These are phyloP conservation scores for Coemansia sp. DNA, from an alignment of 192 early-diverging fungal genomes.

Conservation along the genomic window DNA sequence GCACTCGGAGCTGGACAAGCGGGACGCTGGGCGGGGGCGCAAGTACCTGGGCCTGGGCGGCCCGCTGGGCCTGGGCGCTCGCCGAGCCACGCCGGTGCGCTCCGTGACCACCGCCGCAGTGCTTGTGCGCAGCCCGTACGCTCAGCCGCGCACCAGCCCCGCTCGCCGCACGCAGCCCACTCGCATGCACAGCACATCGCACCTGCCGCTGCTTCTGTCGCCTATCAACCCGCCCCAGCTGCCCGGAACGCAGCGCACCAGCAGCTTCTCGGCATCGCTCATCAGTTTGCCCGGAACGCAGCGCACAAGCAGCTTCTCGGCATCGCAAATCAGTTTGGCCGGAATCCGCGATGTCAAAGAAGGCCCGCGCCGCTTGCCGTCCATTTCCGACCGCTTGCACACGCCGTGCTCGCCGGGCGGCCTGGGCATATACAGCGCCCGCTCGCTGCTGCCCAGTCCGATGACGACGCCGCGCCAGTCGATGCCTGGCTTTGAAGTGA, in stretches of 20 bases:
- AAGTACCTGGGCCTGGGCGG: constrained; percentile 47
- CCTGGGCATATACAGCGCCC: constrained; percentile 37
- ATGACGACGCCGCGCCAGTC: constrained; percentile 42
- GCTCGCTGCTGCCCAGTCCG: constrained; percentile 41
- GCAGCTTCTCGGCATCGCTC: constrained; percentile 9
- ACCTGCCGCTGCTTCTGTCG: constrained; percentile 48
- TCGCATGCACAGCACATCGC: constrained; percentile 10
- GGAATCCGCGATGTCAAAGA: constrained; percentile 43
- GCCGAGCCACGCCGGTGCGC: constrained; percentile 34
- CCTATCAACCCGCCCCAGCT: constrained; percentile 22
- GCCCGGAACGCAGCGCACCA: not conserved
- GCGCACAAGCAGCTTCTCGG: constrained; percentile 13
- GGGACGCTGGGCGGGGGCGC: constrained; percentile 10
- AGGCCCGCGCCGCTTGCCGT: constrained; percentile 51
- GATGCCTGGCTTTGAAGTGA: constrained; percentile 33
- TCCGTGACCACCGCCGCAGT: constrained; percentile 43
- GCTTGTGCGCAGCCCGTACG: constrained; percentile 24
- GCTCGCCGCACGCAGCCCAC: not conserved
- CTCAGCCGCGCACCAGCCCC: not conserved
- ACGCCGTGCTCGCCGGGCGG: constrained; percentile 26
- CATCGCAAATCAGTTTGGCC: constrained; percentile 32
- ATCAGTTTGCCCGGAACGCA: constrained; percentile 35
- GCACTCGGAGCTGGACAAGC: constrained; percentile 8
- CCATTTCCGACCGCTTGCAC: constrained; percentile 40
- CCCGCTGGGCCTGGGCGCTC: constrained; percentile 22